Evolutionary conservation across 306 rosid genomes (phyloP), one percentile per base, ranked within the genome.

Genomic region (Alnus glutinosa): DNA sequence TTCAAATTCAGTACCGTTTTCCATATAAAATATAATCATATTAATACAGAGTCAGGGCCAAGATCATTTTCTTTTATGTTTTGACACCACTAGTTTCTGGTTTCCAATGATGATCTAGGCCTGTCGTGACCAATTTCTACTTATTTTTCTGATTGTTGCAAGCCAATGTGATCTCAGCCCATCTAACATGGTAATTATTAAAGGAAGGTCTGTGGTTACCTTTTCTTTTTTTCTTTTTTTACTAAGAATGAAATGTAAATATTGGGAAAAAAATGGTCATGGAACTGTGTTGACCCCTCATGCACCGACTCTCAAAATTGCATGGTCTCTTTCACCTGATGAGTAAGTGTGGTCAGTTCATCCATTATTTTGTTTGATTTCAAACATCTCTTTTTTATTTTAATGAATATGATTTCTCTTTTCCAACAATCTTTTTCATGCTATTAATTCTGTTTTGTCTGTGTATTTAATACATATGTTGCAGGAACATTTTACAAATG

Each of bases 401-500:
- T 14, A 83, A 71, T 13, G 32, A 79, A 48, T 68, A 76, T 61
- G 71, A 55, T 80, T 54, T 74, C 76, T 74, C 78, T 70, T 66
- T 76, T 78, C 47, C 16, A 67, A 52, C 74, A 30, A 63, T 28
- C n/a, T 54, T 58, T 19, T 78, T 80, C 55, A 16, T 36, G 64
- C 73, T 80, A n/a, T 71, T 71, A 23, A 76, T 73, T 73, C 36
- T 52, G 67, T 72, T 75, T 81, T 68, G 39, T 75, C 44, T 68
- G 70, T 79, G 28, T 70, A 36, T 72, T 44, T 67, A 64, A 75
- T 70, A 16, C 63, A 69, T 39, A 16, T 79, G 59, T 73, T 54
- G 19, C 90, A 92, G 98, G 94, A 87, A 83, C 88, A 92, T 90
- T 91, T 92, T 79, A 79, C 90, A 63, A 82, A 79, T 75, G 86